A percentile compares a stretch with the other conserved stretches of the same genome.
Evolutionary conservation across 148 eudicot species (phyloP).

Genomic region (Nepenthes gracilis): DNA sequence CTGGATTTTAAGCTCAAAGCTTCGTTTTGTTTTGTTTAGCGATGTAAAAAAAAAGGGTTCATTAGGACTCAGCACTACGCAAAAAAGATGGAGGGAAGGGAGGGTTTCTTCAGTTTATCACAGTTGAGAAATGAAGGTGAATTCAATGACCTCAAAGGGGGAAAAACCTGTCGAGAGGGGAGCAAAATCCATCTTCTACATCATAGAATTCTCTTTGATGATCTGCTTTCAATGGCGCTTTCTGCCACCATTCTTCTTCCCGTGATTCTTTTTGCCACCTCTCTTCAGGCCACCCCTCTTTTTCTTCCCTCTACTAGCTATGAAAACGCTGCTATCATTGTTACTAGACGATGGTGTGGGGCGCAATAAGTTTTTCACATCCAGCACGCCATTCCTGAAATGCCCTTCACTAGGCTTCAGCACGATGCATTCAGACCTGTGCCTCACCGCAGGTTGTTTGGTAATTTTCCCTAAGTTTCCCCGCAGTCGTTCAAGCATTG

Average conservation of each 20-base stretch:
- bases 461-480: slow-evolving; percentile 11
- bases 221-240: slow-evolving; percentile 26
- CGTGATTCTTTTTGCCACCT: slow-evolving; percentile 38
- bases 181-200: no score
- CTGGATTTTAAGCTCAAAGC: no score
- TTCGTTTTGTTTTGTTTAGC: no score
- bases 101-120: no score
- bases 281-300: slow-evolving; percentile 13
- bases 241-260: slow-evolving; percentile 49
- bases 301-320: slow-evolving; percentile 23
- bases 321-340: slow-evolving; percentile 14
- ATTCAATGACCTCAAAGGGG: no score
- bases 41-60: no score
- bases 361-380: slow-evolving; percentile 52
- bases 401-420: slow-evolving; percentile 61
- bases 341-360: slow-evolving; percentile 22
- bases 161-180: no score
- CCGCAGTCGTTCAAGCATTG: slow-evolving; percentile 45
- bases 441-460: slow-evolving; percentile 27
- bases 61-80: no score
- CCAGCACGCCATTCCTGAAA: slow-evolving; percentile 72
- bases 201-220: no score
- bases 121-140: no score
- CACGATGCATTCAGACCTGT: slow-evolving; percentile 40
- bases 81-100: no score